A percentile compares a stretch with the other conserved stretches of the same genome.
These are phyloP conservation scores for Hortiboletus flavorubellus DNA, from an alignment of 768 basidiomycete species.

Conservation along the genomic window DNA sequence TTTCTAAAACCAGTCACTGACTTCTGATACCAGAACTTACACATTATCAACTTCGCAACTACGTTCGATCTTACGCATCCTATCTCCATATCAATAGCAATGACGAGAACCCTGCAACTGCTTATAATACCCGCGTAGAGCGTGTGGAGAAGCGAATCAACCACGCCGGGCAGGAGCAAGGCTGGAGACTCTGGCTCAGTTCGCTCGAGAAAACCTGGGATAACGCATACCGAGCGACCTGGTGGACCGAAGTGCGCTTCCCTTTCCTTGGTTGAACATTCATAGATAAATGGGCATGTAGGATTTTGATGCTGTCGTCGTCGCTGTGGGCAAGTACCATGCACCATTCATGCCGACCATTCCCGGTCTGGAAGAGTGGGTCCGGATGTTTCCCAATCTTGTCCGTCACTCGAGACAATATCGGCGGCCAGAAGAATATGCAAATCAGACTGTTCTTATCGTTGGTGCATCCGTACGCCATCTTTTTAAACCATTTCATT, in stretches of 20 bases:
- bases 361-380: conserved; percentile 13
- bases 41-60: conserved; percentile 33
- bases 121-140: conserved; percentile 49
- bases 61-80: conserved; percentile 18
- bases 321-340: conserved; percentile 10
- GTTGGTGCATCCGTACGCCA: conserved; percentile 29
- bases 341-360: conserved; percentile 16
- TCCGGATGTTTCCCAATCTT: conserved; percentile 29
- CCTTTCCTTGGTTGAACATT: too few species aligned
- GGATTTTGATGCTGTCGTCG: conserved; percentile 18
- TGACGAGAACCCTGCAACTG: conserved; percentile 36
- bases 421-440: conserved; percentile 35
- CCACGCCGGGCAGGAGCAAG: conserved; percentile 2
- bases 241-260: conserved; percentile 16
- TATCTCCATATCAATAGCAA: conserved; percentile 17
- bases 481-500: not conserved
- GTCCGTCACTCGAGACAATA: conserved; percentile 43
- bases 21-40: conserved; percentile 24
- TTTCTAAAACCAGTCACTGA: not conserved
- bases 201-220: conserved; percentile 3
- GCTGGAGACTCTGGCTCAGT: conserved; percentile 8
- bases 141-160: conserved; percentile 37
- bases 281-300: not conserved
- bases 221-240: conserved; percentile 30
- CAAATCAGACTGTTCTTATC: conserved; percentile 39